phyloP scores from a whole-genome alignment of 768 basidiomycete genomes.

The Sistotremastrum suecicum region DNA sequence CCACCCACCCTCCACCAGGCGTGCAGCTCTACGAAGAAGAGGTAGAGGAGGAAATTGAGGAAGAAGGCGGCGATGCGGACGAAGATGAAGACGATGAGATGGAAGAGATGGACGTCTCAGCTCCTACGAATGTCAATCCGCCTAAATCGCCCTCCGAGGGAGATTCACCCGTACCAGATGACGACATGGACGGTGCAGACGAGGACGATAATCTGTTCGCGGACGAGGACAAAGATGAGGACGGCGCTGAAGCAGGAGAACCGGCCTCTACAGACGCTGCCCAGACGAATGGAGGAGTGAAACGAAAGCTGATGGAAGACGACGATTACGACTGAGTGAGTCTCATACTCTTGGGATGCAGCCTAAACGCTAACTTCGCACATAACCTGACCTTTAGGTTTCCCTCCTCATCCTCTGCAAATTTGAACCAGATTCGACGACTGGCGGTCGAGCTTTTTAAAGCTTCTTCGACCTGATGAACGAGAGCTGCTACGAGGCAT shows the following conservation, averaged over 20 bases:
- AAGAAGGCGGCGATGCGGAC: conserved; percentile 47
- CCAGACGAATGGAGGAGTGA: conserved; percentile 43
- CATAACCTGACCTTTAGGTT: too few species aligned
- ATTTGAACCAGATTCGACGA: too few species aligned
- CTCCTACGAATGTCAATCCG: conserved; percentile 6
- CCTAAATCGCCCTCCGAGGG: conserved; percentile 18
- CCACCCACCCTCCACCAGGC: conserved; percentile 71
- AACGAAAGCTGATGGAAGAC: conserved; percentile 72
- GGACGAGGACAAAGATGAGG: conserved; percentile 64
- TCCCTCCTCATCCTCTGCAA: too few species aligned
- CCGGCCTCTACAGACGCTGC: conserved; percentile 36
- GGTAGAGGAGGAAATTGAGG: conserved; percentile 70
- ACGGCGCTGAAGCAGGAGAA: conserved; percentile 62
- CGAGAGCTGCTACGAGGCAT: too few species aligned
- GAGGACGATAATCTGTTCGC: conserved; percentile 71
- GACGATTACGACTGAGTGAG: conserved; percentile 62
- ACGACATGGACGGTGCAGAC: conserved; percentile 57
- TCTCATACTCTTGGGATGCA: not conserved
- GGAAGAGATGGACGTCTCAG: conserved; percentile 32
- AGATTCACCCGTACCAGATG: conserved; percentile 29
- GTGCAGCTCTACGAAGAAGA: conserved; percentile 69
- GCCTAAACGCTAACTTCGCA: too few species aligned
- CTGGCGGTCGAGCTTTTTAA: too few species aligned
- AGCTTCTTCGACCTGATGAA: too few species aligned
- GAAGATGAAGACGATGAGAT: conserved; percentile 43